Base-by-base conservation (phyloP, 768 basidiomycete genomes). In the Agrocybe chaxingu region DNA sequence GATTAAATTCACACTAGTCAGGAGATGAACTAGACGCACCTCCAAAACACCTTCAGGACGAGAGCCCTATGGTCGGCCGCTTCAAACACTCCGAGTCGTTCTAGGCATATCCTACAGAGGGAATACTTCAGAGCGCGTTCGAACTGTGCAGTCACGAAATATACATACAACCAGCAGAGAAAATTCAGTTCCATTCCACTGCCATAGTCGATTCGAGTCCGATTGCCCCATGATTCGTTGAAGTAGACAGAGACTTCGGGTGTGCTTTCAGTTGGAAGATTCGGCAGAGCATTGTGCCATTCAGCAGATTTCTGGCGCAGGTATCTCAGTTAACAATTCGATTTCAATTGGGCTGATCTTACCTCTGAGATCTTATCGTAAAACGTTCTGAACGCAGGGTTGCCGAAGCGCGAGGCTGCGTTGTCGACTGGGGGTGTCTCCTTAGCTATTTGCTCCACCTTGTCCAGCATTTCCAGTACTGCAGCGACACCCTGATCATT, bases 171-270 rank as follows among this genome's bases (percentile, higher is more conserved):
- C 94, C 94, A 98, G 61, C 95, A 98, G 2, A 98, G 52, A 62
- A 98, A 99, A 68, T 98, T 96, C 39, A 98, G 77, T 63, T 99
- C 97, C 96, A 98, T 98, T 10, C 97, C 97, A 60, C 94, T 97
- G n/a, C 97, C 97, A 68, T 99, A 99, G 68, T 99, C 97, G 47
- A 99, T 93, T 7, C 97, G 76, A 42, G 87, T 81, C 29, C 88
- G 74, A 65, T 89, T 97, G 0, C 97, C 97, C 95, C 95, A 98
- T 11, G 85, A 70, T 62, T 95, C 91, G 34, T 75, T 70, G 61
- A 98, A 88, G 65, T 98, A 99, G 0, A 73, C 76, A 2, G 84
- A 79, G 3, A 97, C 67, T 62, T 98, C 96, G 4, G 72, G 62
- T 3, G 82, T 75, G 0, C 84, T 78, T 3, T 80, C 81, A 2